phyloP scores from a whole-genome alignment of 2,329 filamentous ascomycete species.

The Pyrenophora graminea region DNA sequence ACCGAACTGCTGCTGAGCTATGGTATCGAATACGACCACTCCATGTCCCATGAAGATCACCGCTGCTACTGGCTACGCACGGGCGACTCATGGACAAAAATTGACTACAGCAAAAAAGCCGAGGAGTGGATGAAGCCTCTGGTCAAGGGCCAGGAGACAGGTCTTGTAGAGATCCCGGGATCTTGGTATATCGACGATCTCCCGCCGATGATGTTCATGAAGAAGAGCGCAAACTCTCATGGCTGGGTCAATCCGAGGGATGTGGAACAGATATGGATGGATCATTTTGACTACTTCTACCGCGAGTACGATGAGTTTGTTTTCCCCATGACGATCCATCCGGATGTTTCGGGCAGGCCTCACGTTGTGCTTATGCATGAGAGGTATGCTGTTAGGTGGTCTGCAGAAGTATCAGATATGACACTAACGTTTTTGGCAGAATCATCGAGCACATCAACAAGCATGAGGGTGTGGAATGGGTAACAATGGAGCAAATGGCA shows the following conservation, averaged over 20 bases:
- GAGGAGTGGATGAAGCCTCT: conserved; percentile 70
- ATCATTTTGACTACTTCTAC: conserved; percentile 75
- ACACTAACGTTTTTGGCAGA: conserved; percentile 27
- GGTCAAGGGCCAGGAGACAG: conserved; percentile 62
- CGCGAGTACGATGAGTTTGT: conserved; percentile 76
- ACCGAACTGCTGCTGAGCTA: conserved; percentile 67
- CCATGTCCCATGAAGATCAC: conserved; percentile 68
- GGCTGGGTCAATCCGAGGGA: conserved; percentile 63
- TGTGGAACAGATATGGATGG: conserved; percentile 67
- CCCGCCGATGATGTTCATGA: conserved; percentile 75
- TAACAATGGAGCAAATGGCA: conserved; percentile 71
- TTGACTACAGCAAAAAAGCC: conserved; percentile 66
- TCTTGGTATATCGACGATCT: conserved; percentile 65
- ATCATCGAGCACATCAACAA: conserved; percentile 72
- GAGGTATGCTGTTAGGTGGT: conserved; percentile 50
- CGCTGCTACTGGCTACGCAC: conserved; percentile 67
- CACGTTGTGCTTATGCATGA: conserved; percentile 77
- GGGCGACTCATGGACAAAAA: conserved; percentile 69
- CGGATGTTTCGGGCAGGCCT: conserved; percentile 66
- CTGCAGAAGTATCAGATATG: too few relatives aligned
- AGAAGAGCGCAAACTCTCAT: conserved; percentile 66
- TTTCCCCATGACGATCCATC: conserved; percentile 78
- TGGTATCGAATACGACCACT: conserved; percentile 72
- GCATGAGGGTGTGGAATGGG: conserved; percentile 66
- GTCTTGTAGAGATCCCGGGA: conserved; percentile 68